A percentile compares a stretch with the other conserved stretches of the same genome.
Conservation (phyloP, 2,329 filamentous ascomycete species). For the Amphichorda felina region DNA sequence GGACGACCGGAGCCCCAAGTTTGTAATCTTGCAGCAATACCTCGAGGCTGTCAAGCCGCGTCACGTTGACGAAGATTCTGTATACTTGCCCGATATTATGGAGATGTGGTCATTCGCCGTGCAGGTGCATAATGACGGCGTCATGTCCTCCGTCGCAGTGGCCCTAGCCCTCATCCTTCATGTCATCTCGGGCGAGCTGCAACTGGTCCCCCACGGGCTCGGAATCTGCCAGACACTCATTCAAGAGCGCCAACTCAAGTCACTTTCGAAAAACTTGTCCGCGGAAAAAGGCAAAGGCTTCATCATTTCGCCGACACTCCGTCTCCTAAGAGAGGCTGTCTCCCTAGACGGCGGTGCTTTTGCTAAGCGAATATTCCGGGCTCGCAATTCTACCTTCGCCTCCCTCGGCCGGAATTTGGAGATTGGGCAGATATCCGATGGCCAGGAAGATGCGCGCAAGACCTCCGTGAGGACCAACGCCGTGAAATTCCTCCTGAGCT, state of each 20-base stretch:
- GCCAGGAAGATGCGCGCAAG: conserved; percentile 50
- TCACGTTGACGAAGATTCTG: conserved; percentile 30
- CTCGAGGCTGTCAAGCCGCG: conserved; percentile 43
- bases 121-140: conserved; percentile 65
- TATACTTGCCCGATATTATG: conserved; percentile 68
- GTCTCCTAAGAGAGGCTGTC: conserved; percentile 76
- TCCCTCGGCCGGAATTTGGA: conserved; percentile 71
- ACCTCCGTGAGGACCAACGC: conserved; percentile 78
- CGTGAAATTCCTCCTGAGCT: conserved; percentile 66
- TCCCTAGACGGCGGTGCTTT: conserved; percentile 75
- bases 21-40: conserved; percentile 56
- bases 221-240: conserved; percentile 73
- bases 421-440: conserved; percentile 46
- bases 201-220: conserved; percentile 64
- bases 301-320: conserved; percentile 77
- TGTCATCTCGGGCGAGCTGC: conserved; percentile 60
- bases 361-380: conserved; percentile 66
- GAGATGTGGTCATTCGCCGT: conserved; percentile 81
- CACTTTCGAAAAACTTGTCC: conserved; percentile 68
- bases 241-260: conserved; percentile 67
- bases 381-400: conserved; percentile 68
- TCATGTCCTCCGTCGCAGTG: conserved; percentile 71
- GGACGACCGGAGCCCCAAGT: conserved; percentile 25
- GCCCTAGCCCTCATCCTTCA: conserved; percentile 73
- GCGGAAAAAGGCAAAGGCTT: conserved; percentile 75